These are phyloP conservation scores for Phylloporus rhodoxanthus DNA, from an alignment of 768 basidiomycete species.

Conservation along the genomic window DNA sequence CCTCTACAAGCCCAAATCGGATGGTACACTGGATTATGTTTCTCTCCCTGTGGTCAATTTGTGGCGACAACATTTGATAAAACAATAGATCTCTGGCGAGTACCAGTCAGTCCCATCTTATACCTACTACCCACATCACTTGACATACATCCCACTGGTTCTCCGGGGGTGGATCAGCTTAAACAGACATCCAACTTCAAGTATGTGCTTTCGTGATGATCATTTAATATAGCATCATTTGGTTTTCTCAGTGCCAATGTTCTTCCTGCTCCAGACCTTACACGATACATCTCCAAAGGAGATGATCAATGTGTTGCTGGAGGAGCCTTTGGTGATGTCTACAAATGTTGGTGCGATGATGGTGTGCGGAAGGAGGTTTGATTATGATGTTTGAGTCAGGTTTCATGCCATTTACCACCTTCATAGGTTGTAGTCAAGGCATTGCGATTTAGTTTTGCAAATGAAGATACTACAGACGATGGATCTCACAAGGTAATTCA, in stretches of 20 bases:
- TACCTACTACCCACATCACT: too few relatives aligned
- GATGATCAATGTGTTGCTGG: background rate
- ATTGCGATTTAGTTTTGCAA: slow-evolving; percentile 4
- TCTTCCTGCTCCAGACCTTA: slow-evolving; percentile 5
- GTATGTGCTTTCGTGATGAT: background rate
- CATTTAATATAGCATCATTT: too few relatives aligned
- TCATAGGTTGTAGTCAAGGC: slow-evolving; percentile 22
- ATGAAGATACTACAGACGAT: background rate
- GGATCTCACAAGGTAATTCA: too few relatives aligned
- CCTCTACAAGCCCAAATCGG: too few relatives aligned
- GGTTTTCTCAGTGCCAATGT: background rate
- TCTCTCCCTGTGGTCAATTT: too few relatives aligned
- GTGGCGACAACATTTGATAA: too few relatives aligned
- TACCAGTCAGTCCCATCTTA: too few relatives aligned
- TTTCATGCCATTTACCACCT: background rate
- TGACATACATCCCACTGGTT: too few relatives aligned
- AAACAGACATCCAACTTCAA: too few relatives aligned
- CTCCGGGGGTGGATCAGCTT: too few relatives aligned
- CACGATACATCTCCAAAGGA: background rate
- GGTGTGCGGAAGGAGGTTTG: slow-evolving; percentile 6
- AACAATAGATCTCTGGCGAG: too few relatives aligned
- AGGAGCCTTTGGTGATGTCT: slow-evolving; percentile 15
- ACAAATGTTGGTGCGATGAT: slow-evolving; percentile 3
- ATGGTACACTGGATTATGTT: too few relatives aligned
- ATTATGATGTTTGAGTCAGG: background rate